Conservation (phyloP, 2,329 filamentous ascomycete species). For the Taxawa tesnikishii region DNA sequence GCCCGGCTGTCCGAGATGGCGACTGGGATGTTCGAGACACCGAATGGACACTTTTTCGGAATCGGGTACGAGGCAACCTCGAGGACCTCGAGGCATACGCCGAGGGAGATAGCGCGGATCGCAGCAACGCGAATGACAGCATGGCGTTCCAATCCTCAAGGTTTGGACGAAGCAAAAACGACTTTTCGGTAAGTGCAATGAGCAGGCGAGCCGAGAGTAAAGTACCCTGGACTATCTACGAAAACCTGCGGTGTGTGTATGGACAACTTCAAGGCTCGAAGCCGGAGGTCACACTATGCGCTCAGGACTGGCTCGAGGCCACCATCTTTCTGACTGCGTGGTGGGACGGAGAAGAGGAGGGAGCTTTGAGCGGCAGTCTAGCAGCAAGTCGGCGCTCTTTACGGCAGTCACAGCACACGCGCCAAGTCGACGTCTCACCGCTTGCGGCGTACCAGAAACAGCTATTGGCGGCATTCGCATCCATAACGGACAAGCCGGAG, state of each 20-base stretch:
- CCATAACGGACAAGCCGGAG: constrained; percentile 49
- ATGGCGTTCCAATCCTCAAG: constrained; percentile 18
- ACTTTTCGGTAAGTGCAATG: constrained; percentile 52
- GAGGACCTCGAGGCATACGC: constrained; percentile 65
- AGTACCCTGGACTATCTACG: constrained; percentile 82
- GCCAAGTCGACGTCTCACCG: constrained; percentile 39
- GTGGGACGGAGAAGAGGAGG: constrained; percentile 74
- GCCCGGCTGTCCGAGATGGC: constrained; percentile 51
- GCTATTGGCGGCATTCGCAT: constrained; percentile 56
- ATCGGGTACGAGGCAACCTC: constrained; percentile 56
- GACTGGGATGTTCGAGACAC: constrained; percentile 76
- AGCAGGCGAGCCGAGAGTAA: constrained; percentile 67
- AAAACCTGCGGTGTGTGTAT: constrained; percentile 71
- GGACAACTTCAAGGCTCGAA: constrained; percentile 66
- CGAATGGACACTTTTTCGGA: constrained; percentile 76
- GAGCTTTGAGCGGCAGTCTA: constrained; percentile 28
- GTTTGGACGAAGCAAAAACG: constrained; percentile 32
- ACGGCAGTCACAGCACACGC: constrained; percentile 23
- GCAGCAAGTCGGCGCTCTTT: constrained; percentile 31
- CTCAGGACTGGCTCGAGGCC: constrained; percentile 88
- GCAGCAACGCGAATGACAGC: constrained; percentile 22
- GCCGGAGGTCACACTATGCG: constrained; percentile 60
- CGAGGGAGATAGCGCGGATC: constrained; percentile 52
- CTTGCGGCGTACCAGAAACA: constrained; percentile 61
- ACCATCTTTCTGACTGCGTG: constrained; percentile 72